Conservation (phyloP, 306 rosid genomes). For the Cicer chorassanicum region DNA sequence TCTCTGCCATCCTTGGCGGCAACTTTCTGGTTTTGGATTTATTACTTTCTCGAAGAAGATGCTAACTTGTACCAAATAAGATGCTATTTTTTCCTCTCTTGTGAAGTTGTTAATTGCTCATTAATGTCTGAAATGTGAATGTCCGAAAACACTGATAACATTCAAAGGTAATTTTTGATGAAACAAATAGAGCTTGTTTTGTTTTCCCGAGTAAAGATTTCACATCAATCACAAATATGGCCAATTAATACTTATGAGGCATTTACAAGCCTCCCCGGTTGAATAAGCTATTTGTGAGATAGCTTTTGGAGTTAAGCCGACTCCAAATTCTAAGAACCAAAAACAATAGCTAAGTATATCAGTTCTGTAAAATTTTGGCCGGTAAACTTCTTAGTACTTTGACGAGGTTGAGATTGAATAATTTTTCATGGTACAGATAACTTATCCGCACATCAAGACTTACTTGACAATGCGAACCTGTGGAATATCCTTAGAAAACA, state of each 20-base stretch:
- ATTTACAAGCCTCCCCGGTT: no score
- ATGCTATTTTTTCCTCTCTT: no score
- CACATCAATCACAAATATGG: no score
- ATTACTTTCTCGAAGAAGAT: not conserved
- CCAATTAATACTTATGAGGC: no score
- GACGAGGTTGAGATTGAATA: constrained; percentile 41
- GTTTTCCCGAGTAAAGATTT: no score
- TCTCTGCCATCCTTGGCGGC: not conserved
- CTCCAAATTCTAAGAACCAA: not conserved
- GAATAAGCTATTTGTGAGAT: no score
- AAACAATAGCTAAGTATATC: constrained; percentile 3
- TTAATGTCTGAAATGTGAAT: constrained; percentile 7
- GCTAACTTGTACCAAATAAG: no score
- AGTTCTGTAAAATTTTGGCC: not conserved
- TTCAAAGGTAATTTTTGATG: not conserved
- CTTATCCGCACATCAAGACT: constrained; percentile 69
- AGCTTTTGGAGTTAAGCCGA: no score
- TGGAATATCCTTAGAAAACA: constrained; percentile 56
- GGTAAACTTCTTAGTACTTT: constrained; percentile 20
- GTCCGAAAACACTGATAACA: constrained; percentile 23
- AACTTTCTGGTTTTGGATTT: constrained; percentile 19
- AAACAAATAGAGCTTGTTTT: constrained; percentile 1
- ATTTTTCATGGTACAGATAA: constrained; percentile 57
- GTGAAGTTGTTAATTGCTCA: not conserved
- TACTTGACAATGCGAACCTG: constrained; percentile 59